These are phyloP conservation scores for Neonectria sp. DNA, from an alignment of 2,329 filamentous ascomycete genomes.

Conservation along the genomic window DNA sequence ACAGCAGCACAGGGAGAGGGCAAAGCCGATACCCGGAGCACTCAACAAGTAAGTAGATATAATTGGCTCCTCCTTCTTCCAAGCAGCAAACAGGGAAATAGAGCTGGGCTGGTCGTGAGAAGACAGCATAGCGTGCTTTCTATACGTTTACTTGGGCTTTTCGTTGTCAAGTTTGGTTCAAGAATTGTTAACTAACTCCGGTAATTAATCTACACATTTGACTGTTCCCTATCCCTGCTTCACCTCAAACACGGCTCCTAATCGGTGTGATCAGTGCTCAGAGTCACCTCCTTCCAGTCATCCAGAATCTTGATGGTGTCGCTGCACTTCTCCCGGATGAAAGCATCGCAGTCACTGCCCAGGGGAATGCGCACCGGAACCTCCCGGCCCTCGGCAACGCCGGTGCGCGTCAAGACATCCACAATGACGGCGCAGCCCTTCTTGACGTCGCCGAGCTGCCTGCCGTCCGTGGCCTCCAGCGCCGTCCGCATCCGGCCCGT, in stretches of 20 bases:
- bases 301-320: constrained; percentile 60
- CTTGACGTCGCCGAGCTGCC: constrained; percentile 68
- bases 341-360: constrained; percentile 64
- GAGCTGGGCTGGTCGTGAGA: too few species aligned
- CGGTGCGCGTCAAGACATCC: constrained; percentile 68
- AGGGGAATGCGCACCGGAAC: constrained; percentile 69
- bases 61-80: too few species aligned
- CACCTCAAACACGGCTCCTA: background rate
- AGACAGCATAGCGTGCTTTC: too few species aligned
- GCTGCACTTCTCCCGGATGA: constrained; percentile 60
- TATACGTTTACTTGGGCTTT: too few species aligned
- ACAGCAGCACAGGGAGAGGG: too few species aligned
- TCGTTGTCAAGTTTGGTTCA: too few species aligned
- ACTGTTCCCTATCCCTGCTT: background rate
- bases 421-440: constrained; percentile 68
- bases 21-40: too few species aligned
- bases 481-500: constrained; percentile 46
- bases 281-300: constrained; percentile 61
- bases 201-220: too few species aligned
- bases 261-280: constrained; percentile 42
- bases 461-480: constrained; percentile 57
- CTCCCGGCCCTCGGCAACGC: constrained; percentile 61
- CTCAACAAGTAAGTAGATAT: too few species aligned
- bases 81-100: too few species aligned
- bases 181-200: background rate